Evolutionary conservation across 805 yeast species (phyloP).

Genomic region (Sugiyamaella smithiae): DNA sequence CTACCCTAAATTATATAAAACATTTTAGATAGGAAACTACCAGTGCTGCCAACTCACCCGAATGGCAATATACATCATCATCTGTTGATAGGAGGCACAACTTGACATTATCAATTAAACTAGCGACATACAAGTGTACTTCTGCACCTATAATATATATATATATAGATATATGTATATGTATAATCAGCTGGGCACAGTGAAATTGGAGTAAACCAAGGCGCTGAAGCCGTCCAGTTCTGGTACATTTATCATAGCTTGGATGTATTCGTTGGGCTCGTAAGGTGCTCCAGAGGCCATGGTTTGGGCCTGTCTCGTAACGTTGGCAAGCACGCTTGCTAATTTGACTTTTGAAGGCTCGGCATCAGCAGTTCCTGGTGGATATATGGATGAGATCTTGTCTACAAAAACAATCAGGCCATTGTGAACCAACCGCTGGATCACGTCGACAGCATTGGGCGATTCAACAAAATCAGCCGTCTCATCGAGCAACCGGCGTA

Average conservation of each 20-base stretch:
- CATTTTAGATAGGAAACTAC: no score
- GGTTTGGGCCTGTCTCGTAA: slow-evolving; percentile 61
- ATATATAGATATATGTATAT: no score
- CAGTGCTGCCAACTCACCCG: no score
- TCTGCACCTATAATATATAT: no score
- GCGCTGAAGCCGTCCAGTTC: slow-evolving; percentile 88
- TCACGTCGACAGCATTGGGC: slow-evolving; percentile 39
- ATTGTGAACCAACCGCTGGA: slow-evolving; percentile 40
- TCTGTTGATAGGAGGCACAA: no score
- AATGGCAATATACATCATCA: no score
- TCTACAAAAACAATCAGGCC: slow-evolving; percentile 49
- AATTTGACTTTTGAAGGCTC: slow-evolving; percentile 44
- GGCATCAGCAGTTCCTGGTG: slow-evolving; percentile 19
- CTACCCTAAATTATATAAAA: no score
- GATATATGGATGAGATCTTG: slow-evolving; percentile 29
- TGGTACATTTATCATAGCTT: slow-evolving; percentile 48
- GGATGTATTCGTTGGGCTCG: slow-evolving; percentile 43
- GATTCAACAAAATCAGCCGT: slow-evolving; percentile 43
- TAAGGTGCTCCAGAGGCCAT: slow-evolving; percentile 46
- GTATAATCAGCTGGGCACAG: background rate
- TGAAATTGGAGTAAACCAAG: slow-evolving; percentile 78
- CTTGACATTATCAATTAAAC: no score
- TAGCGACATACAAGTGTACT: no score
- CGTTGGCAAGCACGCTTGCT: slow-evolving; percentile 67
- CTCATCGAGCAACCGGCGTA: slow-evolving; percentile 42